phyloP scores from a whole-genome alignment of 176 grass and related monocot species.

The Aegilops longissima region DNA sequence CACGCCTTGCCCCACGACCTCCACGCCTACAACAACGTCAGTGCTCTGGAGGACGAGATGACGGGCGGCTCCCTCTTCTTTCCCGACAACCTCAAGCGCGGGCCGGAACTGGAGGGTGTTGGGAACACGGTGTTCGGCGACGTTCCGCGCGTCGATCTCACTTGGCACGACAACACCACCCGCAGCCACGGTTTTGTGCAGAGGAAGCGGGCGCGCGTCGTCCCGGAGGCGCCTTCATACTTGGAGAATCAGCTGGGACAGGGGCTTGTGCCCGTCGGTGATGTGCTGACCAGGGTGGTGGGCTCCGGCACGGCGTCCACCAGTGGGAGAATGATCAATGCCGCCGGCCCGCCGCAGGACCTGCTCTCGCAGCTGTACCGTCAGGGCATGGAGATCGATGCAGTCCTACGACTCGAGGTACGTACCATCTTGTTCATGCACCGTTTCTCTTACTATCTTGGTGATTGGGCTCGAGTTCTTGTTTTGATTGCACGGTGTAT shows the following conservation, averaged over 20 bases:
- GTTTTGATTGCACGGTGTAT: no score
- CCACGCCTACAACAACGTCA: background rate
- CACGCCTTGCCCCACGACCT: constrained; percentile 25
- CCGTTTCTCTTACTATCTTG: no score
- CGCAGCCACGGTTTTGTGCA: background rate
- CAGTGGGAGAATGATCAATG: constrained; percentile 22
- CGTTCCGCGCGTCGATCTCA: constrained; percentile 18
- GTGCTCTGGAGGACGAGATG: background rate
- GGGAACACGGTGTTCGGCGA: background rate
- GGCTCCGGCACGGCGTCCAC: constrained; percentile 33
- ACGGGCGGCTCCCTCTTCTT: background rate
- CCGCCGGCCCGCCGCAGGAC: background rate
- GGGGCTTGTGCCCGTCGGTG: background rate
- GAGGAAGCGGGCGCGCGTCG: constrained; percentile 38
- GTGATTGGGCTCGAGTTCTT: no score
- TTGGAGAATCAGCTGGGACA: background rate
- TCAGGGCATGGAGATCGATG: constrained; percentile 44
- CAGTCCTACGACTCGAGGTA: constrained; percentile 49
- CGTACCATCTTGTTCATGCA: no score
- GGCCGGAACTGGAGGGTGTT: background rate
- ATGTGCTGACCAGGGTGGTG: background rate
- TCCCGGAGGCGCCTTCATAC: background rate
- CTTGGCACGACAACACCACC: background rate
- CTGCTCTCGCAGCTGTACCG: constrained; percentile 26
- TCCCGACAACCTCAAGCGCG: background rate